A percentile compares a stretch with the other conserved stretches of the same genome.
Evolutionary conservation across 257 asterid species (phyloP).

Genomic region (Nicotiana sylvestris): DNA sequence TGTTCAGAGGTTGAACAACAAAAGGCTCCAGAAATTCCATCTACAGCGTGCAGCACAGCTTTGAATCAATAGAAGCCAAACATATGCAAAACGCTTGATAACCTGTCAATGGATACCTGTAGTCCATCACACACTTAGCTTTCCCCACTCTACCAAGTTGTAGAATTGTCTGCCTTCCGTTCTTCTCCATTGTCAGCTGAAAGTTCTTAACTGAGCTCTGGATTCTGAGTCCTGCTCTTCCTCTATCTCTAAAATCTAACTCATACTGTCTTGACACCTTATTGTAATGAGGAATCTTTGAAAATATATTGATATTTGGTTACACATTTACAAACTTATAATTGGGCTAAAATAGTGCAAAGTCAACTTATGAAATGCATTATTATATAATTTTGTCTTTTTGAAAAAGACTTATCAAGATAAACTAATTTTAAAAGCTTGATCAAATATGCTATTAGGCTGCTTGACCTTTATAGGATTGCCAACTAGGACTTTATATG

Average conservation of each 20-base stretch:
- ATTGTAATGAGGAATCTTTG: constrained; percentile 74
- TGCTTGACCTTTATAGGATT: too few species aligned
- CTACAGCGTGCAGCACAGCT: constrained; percentile 81
- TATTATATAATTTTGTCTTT: too few species aligned
- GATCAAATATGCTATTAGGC: too few species aligned
- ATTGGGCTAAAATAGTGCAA: too few species aligned
- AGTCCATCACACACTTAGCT: constrained; percentile 83
- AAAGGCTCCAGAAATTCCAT: not conserved
- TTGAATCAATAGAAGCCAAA: constrained; percentile 85
- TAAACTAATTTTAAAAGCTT: too few species aligned
- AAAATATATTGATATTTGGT: constrained; percentile 23
- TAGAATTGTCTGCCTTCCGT: constrained; percentile 85
- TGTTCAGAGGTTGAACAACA: constrained; percentile 33
- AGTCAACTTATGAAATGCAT: too few species aligned
- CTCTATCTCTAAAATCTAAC: constrained; percentile 80
- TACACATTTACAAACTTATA: too few species aligned
- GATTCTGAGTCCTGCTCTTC: constrained; percentile 67
- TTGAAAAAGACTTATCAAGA: too few species aligned
- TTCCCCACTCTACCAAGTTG: constrained; percentile 89
- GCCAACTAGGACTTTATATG: too few species aligned
- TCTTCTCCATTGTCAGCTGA: constrained; percentile 72
- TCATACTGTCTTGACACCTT: constrained; percentile 69
- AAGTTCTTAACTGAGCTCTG: constrained; percentile 88
- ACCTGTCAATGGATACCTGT: constrained; percentile 89
- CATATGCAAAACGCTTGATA: constrained; percentile 92